These are phyloP conservation scores for Pogostemon cablin DNA, from an alignment of 257 asterid genomes.

Conservation along the genomic window DNA sequence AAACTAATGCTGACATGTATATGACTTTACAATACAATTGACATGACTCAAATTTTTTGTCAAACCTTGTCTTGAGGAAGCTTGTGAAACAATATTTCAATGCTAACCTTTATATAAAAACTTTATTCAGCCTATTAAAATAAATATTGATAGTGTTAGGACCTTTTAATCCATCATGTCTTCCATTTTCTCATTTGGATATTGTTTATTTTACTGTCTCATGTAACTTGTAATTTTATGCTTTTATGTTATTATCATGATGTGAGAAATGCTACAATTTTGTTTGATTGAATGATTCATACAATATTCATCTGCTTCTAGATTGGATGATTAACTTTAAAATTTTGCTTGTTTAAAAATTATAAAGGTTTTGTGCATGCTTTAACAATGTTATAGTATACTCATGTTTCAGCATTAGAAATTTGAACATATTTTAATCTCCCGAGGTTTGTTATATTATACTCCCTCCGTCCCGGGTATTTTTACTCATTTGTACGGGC, in stretches of 20 bases:
- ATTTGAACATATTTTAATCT: not conserved
- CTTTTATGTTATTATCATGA: conserved; percentile 11
- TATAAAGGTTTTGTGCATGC: conserved; percentile 13
- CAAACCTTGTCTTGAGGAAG: no score
- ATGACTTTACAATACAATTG: no score
- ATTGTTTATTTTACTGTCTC: not conserved
- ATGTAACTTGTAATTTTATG: conserved; percentile 10
- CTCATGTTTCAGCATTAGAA: not conserved
- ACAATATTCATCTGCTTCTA: conserved; percentile 11
- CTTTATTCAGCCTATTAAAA: no score
- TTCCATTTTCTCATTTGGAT: not conserved
- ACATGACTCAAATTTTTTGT: no score
- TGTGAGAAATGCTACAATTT: conserved; percentile 13
- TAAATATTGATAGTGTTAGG: no score
- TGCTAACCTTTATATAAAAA: no score
- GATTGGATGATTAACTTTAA: not conserved
- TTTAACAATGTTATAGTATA: not conserved
- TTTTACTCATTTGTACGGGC: no score
- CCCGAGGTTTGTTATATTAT: conserved; percentile 12
- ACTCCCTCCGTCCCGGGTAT: no score
- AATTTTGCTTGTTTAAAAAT: not conserved
- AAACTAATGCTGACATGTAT: no score
- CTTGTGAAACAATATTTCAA: no score
- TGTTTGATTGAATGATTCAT: conserved; percentile 19
- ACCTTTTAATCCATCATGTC: no score